These are phyloP conservation scores for Blastomyces gilchristii DNA, from an alignment of 2,329 filamentous ascomycete species.

Conservation along the genomic window DNA sequence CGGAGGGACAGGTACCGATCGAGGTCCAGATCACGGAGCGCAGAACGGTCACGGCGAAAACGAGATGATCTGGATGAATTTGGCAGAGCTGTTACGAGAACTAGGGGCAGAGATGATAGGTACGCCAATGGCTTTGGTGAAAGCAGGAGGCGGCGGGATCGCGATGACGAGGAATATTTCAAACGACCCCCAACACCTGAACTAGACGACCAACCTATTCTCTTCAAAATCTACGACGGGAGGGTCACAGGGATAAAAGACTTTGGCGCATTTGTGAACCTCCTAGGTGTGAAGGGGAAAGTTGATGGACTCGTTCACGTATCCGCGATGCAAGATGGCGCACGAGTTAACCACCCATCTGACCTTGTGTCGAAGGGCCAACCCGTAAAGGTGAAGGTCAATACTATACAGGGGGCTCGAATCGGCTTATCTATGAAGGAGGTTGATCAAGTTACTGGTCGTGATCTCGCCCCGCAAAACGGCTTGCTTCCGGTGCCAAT, in stretches of 20 bases:
- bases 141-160: conserved; percentile 31
- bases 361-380: conserved; percentile 75
- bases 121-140: conserved; percentile 37
- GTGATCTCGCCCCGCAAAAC: conserved; percentile 67
- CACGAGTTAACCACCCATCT: conserved; percentile 81
- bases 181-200: conserved; percentile 58
- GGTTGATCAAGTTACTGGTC: conserved; percentile 79
- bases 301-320: conserved; percentile 91
- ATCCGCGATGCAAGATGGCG: conserved; percentile 73
- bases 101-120: conserved; percentile 27
- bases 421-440: conserved; percentile 96
- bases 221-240: conserved; percentile 84
- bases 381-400: conserved; percentile 82
- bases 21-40: conserved; percentile 43
- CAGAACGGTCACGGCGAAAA: conserved; percentile 30
- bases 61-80: conserved; percentile 51
- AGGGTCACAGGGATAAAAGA: conserved; percentile 87
- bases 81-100: conserved; percentile 38
- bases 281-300: conserved; percentile 77
- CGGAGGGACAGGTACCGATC: conserved; percentile 36
- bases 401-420: conserved; percentile 69
- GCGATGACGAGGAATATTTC: conserved; percentile 48
- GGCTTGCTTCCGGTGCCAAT: conserved; percentile 83
- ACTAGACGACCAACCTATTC: conserved; percentile 67
- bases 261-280: conserved; percentile 88